Base-by-base conservation (phyloP, 2,329 filamentous ascomycete genomes). In the Hypoxylon sp. region DNA sequence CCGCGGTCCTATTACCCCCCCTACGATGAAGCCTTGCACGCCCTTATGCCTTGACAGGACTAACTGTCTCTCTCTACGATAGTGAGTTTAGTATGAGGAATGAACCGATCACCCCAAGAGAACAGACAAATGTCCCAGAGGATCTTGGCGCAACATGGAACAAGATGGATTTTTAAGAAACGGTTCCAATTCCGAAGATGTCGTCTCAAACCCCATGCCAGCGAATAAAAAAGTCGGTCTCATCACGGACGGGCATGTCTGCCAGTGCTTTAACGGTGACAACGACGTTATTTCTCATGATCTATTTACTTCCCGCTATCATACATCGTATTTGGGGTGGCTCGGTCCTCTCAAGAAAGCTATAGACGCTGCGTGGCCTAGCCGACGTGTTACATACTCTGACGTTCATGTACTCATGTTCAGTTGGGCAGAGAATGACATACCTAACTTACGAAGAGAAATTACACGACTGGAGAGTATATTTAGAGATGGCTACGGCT, bases 341-440 rank as follows among this genome's bases (percentile, higher is more conserved):
- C 35, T 54, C 14, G 14, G 14, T 1, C 14, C 24, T 26, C 52
- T 54, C 14, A 54, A 35, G 19, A 17, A 29, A 14, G 52, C 52
- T n/a, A 26, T 54, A 17, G 9, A 42, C 4, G 52, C 52, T 11
- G 51, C 52, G 24, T 54, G 52, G 52, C 22, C 52, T 26, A 29
- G 2, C 17, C 35, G 52, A 24, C 35, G 13, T 42, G 11, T 54
- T 14, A 54, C 52, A 2, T 54, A 54, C 14, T 54, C 52, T 8
- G 52, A 54, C 13, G 52, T 54, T 8, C 35, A 54, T 44, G 52
- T 44, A 3, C 19, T 54, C 8, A 54, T 54, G 35, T 26, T 54
- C 14, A 54, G 19, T 24, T 54, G 52, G 52, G 35, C 22, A 14
- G 52, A 54, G 10, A 54, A 39, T 11, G 35, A 54, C 8, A 54